Base-by-base conservation (phyloP, 2,329 filamentous ascomycete genomes). In the Sporothrix curviconia region DNA sequence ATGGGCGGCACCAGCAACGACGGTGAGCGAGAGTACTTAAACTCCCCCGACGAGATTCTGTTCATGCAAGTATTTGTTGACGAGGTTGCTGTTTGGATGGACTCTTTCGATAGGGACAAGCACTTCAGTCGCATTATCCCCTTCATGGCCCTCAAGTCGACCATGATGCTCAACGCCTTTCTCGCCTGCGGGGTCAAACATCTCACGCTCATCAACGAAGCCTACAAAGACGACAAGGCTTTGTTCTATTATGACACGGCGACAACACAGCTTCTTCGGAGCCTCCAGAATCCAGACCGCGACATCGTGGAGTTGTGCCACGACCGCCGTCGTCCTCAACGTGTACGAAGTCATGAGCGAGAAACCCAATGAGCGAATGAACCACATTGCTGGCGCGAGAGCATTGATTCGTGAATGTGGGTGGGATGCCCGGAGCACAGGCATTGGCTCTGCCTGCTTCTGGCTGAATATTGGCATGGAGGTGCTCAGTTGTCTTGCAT, bases 381-480 rank as follows among this genome's bases (percentile, higher is more conserved):
- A 89, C 64, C 92, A 96, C 66, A 92, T 92, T 63, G 86, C 88
- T 0, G 90, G 90, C 5, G 90, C 90, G 9, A 81, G 90, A 55
- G 90, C 90, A 1, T 76, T 96, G 51, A 92, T 96, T 65, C 89
- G 90, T 60, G 90, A 96, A 67, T 96, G 91, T 66, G 84, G 85
- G 4, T 96, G 92, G 92, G 87, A 90, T 65, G 90, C 90, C 0
- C 83, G 78, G 61, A 88, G 88, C 36, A 81, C 79, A 1, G 91
- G 92, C 0, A 83, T 96, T 19, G 92, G 90, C 1, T 83, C 85
- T 0, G 90, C 92, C 1, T 96, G 92, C 70, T 96, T 96, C 72
- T 96, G 92, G 92, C 77, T 96, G 37, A 96, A 95, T 65, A 85
- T 95, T 15, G 87, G 87, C 15, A 87, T 96, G 79, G 92, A 97